Evolutionary conservation across 78 protist species (phyloP), one percentile per base, ranked within the genome.

Genomic region (Dictyostelium brefeldianum): DNA sequence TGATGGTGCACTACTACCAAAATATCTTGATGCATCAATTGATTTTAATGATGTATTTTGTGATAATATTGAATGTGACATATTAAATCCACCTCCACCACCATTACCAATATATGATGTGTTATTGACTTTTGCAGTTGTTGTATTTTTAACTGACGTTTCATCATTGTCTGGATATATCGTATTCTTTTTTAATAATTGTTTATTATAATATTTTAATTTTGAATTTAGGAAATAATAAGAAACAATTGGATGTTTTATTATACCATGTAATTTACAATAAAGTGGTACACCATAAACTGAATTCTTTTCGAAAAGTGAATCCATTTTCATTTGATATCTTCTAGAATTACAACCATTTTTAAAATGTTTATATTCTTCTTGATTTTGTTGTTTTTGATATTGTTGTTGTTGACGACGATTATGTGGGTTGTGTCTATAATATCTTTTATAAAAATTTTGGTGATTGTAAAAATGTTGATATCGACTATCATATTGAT

Each of bases 1-100:
- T 25, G 75, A 36, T 56, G 82, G 77, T 56, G 75, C 9, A 41
- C 64, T 70, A n/a, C 79, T 50, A 41, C 73, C 54, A 70, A 83
- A 83, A 6, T 50, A 27, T 82, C 90, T 43, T 18, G 43, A 64
- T 64, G 11, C 41, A 27, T 64, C 73, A 11, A 20, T 18, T 22
- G 29, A 10, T 14, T 14, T 64, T 25, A 7, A 22, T 29, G 36
- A 22, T 14, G 46, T 57, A 57, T 57, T 57, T 57, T 57, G 67
- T 57, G 22, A 57, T 57, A 57, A 57, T 20, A 57, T 57, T 57
- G 67, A 22, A 22, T 22, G 18, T 57, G 67, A 57, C 67, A 57
- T 57, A 57, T n/a, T 57, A 57, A 57, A n/a, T 10, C 10, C 10
- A 22, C 67, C 22, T 20, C 4, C 29, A 57, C 17, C 67, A 57